Conservation (phyloP, 106 monocot genomes). For the Ottelia alismoides region DNA sequence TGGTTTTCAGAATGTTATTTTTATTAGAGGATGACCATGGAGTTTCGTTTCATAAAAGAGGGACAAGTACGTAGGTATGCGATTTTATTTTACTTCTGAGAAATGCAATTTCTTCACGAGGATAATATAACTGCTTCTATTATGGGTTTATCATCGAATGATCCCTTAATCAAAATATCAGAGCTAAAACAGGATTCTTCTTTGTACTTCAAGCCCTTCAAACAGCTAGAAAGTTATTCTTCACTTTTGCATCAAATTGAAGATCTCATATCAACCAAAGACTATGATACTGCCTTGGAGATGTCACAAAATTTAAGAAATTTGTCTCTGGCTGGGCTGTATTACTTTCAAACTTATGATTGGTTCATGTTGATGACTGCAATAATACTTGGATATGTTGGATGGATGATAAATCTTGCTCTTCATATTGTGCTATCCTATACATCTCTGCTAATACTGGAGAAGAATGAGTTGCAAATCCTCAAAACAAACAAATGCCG, state of each 20-base stretch:
- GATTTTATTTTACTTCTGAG: too few species aligned
- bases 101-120: too few species aligned
- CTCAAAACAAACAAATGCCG: neutral
- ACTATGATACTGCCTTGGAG: constrained; percentile 56
- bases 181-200: constrained; percentile 63
- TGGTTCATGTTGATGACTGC: constrained; percentile 86
- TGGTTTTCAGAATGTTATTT: too few species aligned
- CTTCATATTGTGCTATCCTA: constrained; percentile 78
- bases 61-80: too few species aligned
- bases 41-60: too few species aligned
- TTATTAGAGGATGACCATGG: too few species aligned
- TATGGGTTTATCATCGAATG: too few species aligned
- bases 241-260: constrained; percentile 54
- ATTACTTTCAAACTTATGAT: constrained; percentile 98
- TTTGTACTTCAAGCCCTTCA: constrained; percentile 67
- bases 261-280: constrained; percentile 47
- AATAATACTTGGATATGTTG: constrained; percentile 86
- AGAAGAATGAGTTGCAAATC: constrained; percentile 14
- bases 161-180: constrained; percentile 41
- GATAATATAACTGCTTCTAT: too few species aligned
- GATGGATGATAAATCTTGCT: constrained; percentile 83
- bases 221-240: constrained; percentile 57
- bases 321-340: constrained; percentile 58
- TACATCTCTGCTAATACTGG: constrained; percentile 26
- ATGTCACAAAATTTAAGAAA: constrained; percentile 45